Percentiles rank a stretch among this genome's conserved stretches.
Evolutionary conservation across 306 rosid genomes (phyloP).

Genomic region (Cercis canadensis): DNA sequence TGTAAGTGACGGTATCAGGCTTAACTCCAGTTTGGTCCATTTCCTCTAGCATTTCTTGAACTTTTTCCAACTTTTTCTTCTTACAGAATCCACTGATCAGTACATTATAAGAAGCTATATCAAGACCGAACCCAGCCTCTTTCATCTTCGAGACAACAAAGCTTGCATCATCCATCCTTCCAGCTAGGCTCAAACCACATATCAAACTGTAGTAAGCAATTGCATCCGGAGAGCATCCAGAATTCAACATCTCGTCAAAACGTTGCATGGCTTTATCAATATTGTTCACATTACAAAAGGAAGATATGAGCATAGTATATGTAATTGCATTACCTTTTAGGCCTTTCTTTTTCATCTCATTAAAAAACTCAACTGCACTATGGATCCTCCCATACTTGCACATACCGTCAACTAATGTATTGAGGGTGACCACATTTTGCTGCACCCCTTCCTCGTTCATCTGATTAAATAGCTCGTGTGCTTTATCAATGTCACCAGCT

Average conservation of each 20-base stretch:
- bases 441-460: conserved; percentile 62
- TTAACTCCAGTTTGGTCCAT: conserved; percentile 69
- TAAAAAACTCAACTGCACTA: conserved; percentile 66
- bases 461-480: conserved; percentile 54
- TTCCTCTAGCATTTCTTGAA: conserved; percentile 59
- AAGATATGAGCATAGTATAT: conserved; percentile 60
- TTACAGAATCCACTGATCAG: conserved; percentile 73
- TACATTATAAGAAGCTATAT: conserved; percentile 62
- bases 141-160: conserved; percentile 65
- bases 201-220: conserved; percentile 67
- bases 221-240: conserved; percentile 70
- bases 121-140: conserved; percentile 70
- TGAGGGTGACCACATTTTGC: conserved; percentile 73
- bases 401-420: conserved; percentile 70
- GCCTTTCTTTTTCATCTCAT: conserved; percentile 63
- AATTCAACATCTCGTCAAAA: conserved; percentile 62
- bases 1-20: conserved; percentile 76
- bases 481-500: conserved; percentile 64
- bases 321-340: conserved; percentile 62
- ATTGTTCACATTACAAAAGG: conserved; percentile 78
- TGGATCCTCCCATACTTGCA: conserved; percentile 66
- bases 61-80: conserved; percentile 63
- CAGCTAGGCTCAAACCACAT: conserved; percentile 73
- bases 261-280: conserved; percentile 66
- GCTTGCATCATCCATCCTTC: conserved; percentile 83